phyloP scores from a whole-genome alignment of 495 filamentous ascomycete genomes.

The Penicillium riverlandense region DNA sequence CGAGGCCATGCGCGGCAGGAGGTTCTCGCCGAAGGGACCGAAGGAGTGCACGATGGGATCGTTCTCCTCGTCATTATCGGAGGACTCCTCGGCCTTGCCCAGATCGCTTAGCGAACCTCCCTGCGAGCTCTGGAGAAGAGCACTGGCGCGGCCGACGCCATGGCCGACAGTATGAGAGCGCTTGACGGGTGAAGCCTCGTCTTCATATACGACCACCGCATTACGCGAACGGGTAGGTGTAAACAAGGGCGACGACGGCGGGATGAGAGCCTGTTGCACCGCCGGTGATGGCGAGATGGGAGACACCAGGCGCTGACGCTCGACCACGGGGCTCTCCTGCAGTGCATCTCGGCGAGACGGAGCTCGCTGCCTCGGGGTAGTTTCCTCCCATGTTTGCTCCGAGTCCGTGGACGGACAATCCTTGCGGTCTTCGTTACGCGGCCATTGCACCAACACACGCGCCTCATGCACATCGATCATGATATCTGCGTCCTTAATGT shows the following conservation, averaged over 20 bases:
- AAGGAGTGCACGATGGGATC: slow-evolving; percentile 88
- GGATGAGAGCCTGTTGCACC: slow-evolving; percentile 25
- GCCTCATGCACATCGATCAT: slow-evolving; percentile 95
- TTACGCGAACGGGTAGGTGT: slow-evolving; percentile 35
- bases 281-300: slow-evolving; percentile 72
- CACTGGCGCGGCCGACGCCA: slow-evolving; percentile 19
- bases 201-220: slow-evolving; percentile 57
- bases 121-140: slow-evolving; percentile 32
- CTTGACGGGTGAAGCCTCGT: slow-evolving; percentile 40
- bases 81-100: slow-evolving; percentile 51
- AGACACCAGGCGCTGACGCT: slow-evolving; percentile 53
- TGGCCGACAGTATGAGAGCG: slow-evolving; percentile 21
- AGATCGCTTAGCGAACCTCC: slow-evolving; percentile 57
- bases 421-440: slow-evolving; percentile 50
- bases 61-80: slow-evolving; percentile 85
- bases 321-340: slow-evolving; percentile 59
- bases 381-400: slow-evolving; percentile 63
- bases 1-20: slow-evolving; percentile 70
- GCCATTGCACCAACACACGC: slow-evolving; percentile 84
- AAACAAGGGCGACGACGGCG: slow-evolving; percentile 37
- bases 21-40: slow-evolving; percentile 76
- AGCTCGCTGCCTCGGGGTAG: slow-evolving; percentile 29
- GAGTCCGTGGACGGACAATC: slow-evolving; percentile 54
- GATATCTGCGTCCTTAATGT: slow-evolving; percentile 83
- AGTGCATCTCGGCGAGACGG: slow-evolving; percentile 18